Evolutionary conservation across 2,329 filamentous ascomycete species (phyloP).

Genomic region (Alternaria sp.): DNA sequence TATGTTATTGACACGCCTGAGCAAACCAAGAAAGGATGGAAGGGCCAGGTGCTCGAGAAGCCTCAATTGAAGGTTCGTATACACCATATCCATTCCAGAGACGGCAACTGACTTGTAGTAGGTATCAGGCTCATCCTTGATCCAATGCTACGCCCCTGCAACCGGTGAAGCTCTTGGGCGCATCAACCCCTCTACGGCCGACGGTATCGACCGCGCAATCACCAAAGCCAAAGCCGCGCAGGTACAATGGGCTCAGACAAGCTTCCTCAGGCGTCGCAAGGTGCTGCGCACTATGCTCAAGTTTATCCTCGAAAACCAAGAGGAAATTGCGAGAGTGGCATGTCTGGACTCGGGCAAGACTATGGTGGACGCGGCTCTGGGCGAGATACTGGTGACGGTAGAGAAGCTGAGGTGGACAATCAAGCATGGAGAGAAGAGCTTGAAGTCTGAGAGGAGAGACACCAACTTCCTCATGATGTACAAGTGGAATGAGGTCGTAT

Average conservation of each 20-base stretch:
- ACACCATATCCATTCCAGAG: background rate
- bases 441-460: slow-evolving; percentile 75
- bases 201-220: slow-evolving; percentile 81
- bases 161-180: slow-evolving; percentile 84
- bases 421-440: slow-evolving; percentile 82
- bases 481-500: slow-evolving; percentile 88
- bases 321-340: slow-evolving; percentile 82
- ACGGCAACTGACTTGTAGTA: slow-evolving; percentile 35
- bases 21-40: slow-evolving; percentile 62
- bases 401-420: slow-evolving; percentile 97
- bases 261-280: slow-evolving; percentile 76
- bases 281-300: slow-evolving; percentile 83
- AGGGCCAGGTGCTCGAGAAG: slow-evolving; percentile 65
- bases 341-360: slow-evolving; percentile 97
- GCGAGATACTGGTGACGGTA: slow-evolving; percentile 90
- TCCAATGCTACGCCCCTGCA: slow-evolving; percentile 89
- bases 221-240: slow-evolving; percentile 78
- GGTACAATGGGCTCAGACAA: slow-evolving; percentile 76
- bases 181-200: slow-evolving; percentile 77
- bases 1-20: slow-evolving; percentile 72
- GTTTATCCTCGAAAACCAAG: slow-evolving; percentile 87
- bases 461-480: slow-evolving; percentile 95
- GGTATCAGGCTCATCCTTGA: slow-evolving; percentile 69
- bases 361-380: slow-evolving; percentile 89
- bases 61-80: slow-evolving; percentile 66